phyloP scores from a whole-genome alignment of 139 green algal genomes.

The Edaphochlamys debaryana region DNA sequence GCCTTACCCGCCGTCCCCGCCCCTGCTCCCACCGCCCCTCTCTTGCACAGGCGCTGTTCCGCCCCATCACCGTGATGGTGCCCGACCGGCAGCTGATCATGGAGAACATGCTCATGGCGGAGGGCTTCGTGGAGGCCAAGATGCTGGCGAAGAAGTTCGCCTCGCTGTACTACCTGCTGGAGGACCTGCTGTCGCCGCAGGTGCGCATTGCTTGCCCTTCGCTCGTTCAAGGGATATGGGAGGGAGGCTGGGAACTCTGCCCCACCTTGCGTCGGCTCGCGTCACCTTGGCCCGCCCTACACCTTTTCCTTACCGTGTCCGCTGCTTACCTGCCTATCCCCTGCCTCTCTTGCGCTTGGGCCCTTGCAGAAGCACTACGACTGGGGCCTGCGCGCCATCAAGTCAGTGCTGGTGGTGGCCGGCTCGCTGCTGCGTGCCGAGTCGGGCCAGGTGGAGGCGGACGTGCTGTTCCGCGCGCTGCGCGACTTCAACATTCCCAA shows the following conservation, averaged over 20 bases:
- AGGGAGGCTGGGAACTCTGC: too few species aligned
- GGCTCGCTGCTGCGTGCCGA: constrained; percentile 80
- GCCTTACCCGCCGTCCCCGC: too few species aligned
- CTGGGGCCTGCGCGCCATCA: constrained; percentile 88
- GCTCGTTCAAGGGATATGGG: too few species aligned
- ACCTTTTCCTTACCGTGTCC: too few species aligned
- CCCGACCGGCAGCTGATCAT: constrained; percentile 89
- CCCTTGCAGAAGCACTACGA: constrained; percentile 94
- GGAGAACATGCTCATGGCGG: constrained; percentile 93
- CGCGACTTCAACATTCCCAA: constrained; percentile 91
- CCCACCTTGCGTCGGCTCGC: too few species aligned
- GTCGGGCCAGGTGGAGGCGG: constrained; percentile 84
- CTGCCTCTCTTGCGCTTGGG: too few species aligned
- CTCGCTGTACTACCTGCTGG: constrained; percentile 83
- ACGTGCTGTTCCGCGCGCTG: constrained; percentile 87
- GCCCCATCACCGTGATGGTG: constrained; percentile 90
- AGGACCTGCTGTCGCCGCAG: constrained; percentile 86
- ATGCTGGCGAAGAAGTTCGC: constrained; percentile 89
- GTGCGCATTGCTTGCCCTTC: too few species aligned
- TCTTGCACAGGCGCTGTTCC: constrained; percentile 72
- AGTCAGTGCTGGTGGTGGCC: constrained; percentile 86
- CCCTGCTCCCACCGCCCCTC: not conserved
- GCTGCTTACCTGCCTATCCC: too few species aligned
- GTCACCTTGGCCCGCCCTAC: too few species aligned
- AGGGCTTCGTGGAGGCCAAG: constrained; percentile 86